Evolutionary conservation across 345 rosid species (phyloP).

Genomic region (Citrus australasica): DNA sequence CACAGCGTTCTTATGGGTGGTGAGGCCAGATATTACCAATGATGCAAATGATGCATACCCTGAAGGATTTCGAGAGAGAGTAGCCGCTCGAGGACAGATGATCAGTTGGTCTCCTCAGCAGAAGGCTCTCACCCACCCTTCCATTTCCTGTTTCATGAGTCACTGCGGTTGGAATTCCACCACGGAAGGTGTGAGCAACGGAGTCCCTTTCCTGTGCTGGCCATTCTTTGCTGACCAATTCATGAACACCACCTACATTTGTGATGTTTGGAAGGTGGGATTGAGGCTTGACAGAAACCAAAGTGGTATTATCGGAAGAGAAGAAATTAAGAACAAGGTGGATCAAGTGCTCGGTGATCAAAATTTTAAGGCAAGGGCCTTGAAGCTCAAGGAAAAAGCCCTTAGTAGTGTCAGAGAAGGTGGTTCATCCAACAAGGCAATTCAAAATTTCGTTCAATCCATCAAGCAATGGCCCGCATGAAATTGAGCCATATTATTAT

Average conservation of each 20-base stretch:
- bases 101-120: slow-evolving; percentile 40
- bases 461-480: too few species aligned
- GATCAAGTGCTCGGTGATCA: slow-evolving; percentile 21
- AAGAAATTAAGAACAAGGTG: slow-evolving; percentile 31
- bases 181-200: slow-evolving; percentile 44
- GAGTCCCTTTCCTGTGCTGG: slow-evolving; percentile 46
- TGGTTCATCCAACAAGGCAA: slow-evolving; percentile 15
- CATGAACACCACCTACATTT: slow-evolving; percentile 32
- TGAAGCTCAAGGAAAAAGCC: background rate
- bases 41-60: slow-evolving; percentile 6
- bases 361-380: slow-evolving; percentile 12
- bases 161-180: slow-evolving; percentile 66
- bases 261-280: slow-evolving; percentile 44
- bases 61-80: background rate
- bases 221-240: slow-evolving; percentile 50
- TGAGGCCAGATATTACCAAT: slow-evolving; percentile 12
- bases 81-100: slow-evolving; percentile 10
- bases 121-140: slow-evolving; percentile 25
- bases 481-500: too few species aligned
- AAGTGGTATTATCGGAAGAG: slow-evolving; percentile 8
- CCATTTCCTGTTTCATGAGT: slow-evolving; percentile 39
- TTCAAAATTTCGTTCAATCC: slow-evolving; percentile 13
- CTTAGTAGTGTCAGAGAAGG: too few species aligned
- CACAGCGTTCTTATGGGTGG: slow-evolving; percentile 8
- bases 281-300: slow-evolving; percentile 28